Evolutionary conservation across 2,329 filamentous ascomycete species (phyloP).

Genomic region (Phyllosticta citriasiana): DNA sequence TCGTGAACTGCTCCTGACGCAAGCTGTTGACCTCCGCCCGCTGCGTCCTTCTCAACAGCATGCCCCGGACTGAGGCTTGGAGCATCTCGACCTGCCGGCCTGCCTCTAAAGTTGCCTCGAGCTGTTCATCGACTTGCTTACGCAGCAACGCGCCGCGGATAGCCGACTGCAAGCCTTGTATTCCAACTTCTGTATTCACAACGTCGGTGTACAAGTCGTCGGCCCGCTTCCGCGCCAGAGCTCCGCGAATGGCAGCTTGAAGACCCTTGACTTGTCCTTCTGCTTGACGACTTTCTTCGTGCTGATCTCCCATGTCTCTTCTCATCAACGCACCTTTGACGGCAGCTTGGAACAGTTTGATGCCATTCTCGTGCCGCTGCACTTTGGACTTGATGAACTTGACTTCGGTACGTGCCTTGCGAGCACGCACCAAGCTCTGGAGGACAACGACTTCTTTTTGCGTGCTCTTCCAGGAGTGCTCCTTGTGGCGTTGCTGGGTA

Average conservation of each 20-base stretch:
- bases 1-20: constrained; percentile 28
- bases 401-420: constrained; percentile 40
- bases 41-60: constrained; percentile 28
- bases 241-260: constrained; percentile 53
- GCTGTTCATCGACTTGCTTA: constrained; percentile 26
- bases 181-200: constrained; percentile 43
- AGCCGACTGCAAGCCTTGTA: constrained; percentile 36
- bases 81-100: constrained; percentile 18
- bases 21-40: constrained; percentile 26
- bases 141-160: constrained; percentile 58
- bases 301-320: constrained; percentile 37
- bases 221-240: constrained; percentile 51
- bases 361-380: constrained; percentile 34
- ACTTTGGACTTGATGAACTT: constrained; percentile 38
- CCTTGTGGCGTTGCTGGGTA: constrained; percentile 49
- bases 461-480: constrained; percentile 58
- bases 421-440: constrained; percentile 70
- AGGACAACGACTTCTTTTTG: constrained; percentile 66
- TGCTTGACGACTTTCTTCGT: constrained; percentile 52
- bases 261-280: constrained; percentile 47
- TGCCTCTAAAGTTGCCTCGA: constrained; percentile 12
- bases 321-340: constrained; percentile 40
- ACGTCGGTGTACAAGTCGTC: constrained; percentile 26
- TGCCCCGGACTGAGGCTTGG: constrained; percentile 34
- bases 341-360: constrained; percentile 47